Conservation (phyloP, 106 monocot genomes). For the Dendrobium officinale region DNA sequence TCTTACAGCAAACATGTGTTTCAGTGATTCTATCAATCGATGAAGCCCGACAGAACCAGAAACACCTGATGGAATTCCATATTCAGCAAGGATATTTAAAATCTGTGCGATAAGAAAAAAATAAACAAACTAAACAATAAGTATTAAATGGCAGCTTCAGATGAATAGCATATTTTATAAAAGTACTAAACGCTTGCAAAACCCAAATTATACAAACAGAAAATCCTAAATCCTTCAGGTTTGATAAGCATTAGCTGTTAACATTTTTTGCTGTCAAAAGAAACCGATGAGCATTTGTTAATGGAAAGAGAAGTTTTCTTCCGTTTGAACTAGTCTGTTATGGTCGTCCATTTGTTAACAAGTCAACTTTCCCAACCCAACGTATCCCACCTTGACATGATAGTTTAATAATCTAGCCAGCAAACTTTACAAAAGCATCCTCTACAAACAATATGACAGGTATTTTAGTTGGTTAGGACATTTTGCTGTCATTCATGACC, state of each 20-base stretch:
- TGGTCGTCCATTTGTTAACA: not conserved
- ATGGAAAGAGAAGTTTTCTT: not conserved
- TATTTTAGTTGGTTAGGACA: not conserved
- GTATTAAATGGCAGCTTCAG: not conserved
- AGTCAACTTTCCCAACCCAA: not conserved
- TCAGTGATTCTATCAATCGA: conserved; percentile 71
- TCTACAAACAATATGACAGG: not conserved
- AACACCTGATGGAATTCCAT: conserved; percentile 63
- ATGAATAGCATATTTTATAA: not conserved
- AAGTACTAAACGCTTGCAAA: not conserved
- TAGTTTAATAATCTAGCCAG: not conserved
- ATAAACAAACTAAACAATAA: conserved; percentile 3
- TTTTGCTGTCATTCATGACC: not conserved
- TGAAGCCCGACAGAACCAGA: conserved; percentile 73
- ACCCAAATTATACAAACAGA: not conserved
- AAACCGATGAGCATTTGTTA: not conserved
- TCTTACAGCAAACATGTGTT: conserved; percentile 81
- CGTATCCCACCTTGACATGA: not conserved
- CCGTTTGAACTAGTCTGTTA: not conserved
- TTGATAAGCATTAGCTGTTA: not conserved
- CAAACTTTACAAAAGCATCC: not conserved
- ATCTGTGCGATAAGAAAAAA: conserved; percentile 25
- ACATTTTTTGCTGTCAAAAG: not conserved
- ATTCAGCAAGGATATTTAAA: conserved; percentile 58
- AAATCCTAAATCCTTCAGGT: not conserved